These are phyloP conservation scores for Vitis hybrid DNA, from an alignment of 177 flowering plant genomes.

Conservation along the genomic window DNA sequence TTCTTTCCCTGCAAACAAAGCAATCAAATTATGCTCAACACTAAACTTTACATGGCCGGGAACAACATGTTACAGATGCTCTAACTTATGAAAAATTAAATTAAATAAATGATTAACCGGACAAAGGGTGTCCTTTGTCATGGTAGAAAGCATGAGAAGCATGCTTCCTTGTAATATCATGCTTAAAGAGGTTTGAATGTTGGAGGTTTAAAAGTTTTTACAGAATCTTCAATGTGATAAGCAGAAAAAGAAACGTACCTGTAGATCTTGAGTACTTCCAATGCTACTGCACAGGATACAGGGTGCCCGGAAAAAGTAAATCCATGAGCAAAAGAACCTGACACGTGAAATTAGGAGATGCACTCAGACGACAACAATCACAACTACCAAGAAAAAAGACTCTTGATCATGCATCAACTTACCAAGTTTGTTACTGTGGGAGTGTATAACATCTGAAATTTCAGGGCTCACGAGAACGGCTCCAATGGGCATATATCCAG, in stretches of 20 bases:
- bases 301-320: conserved; percentile 99
- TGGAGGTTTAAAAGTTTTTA: too few species aligned
- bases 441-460: conserved; percentile 74
- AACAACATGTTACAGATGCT: too few species aligned
- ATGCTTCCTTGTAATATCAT: too few species aligned
- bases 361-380: not conserved
- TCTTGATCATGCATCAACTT: conserved; percentile 1
- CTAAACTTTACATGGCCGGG: too few species aligned
- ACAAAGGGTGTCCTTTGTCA: too few species aligned
- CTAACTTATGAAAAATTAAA: too few species aligned
- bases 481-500: conserved; percentile 96
- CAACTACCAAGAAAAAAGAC: too few species aligned
- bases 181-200: too few species aligned
- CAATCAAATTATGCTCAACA: too few species aligned
- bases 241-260: conserved; percentile 43
- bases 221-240: too few species aligned
- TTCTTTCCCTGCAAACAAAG: conserved; percentile 68
- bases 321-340: conserved; percentile 93
- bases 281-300: conserved; percentile 93
- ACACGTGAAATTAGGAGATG: conserved; percentile 8
- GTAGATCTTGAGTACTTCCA: conserved; percentile 87
- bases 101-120: too few species aligned
- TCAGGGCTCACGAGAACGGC: conserved; percentile 93
- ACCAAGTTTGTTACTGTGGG: conserved; percentile 97
- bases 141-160: too few species aligned